Evolutionary conservation across 108 stramenopile genomes (phyloP).

Genomic region (Schizochytrium sp.): DNA sequence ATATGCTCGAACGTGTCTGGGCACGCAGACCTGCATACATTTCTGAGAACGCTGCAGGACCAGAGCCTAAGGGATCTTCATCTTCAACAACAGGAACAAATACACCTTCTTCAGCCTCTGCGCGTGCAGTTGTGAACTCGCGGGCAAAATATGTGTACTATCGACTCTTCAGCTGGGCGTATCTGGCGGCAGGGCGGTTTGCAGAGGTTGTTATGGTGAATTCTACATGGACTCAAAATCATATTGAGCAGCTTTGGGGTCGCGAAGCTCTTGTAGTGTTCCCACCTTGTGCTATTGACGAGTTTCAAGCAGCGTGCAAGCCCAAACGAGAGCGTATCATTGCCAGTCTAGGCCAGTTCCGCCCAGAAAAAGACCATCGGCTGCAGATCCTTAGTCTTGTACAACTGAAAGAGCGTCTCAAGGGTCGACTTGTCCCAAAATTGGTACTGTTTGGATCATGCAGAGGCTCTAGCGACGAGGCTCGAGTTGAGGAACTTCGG

Average conservation of each 20-base stretch:
- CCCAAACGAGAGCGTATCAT: conserved; percentile 77
- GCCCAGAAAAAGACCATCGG: conserved; percentile 96
- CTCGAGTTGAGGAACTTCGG: conserved; percentile 79
- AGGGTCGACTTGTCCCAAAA: conserved; percentile 42
- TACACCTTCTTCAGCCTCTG: not conserved
- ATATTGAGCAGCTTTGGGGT: conserved; percentile 76
- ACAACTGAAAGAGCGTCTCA: conserved; percentile 61
- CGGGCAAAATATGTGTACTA: conserved; percentile 90
- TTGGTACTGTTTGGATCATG: conserved; percentile 93
- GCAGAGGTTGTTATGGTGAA: conserved; percentile 91
- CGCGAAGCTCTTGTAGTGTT: conserved; percentile 79
- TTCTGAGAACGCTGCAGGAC: conserved; percentile 73
- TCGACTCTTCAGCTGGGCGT: conserved; percentile 83
- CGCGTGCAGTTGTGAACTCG: conserved; percentile 75
- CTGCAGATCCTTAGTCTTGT: conserved; percentile 82
- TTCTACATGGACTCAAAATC: conserved; percentile 92
- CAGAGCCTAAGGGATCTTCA: no score
- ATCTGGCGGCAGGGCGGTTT: conserved; percentile 84
- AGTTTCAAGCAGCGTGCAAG: conserved; percentile 67
- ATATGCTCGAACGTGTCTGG: conserved; percentile 91
- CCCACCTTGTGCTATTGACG: conserved; percentile 88
- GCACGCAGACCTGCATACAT: conserved; percentile 87
- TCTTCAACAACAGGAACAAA: no score
- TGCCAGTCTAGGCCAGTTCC: conserved; percentile 94
- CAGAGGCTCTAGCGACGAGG: conserved; percentile 85